A percentile compares a stretch with the other conserved stretches of the same genome.
These are phyloP conservation scores for Stylonectria norvegica DNA, from an alignment of 2,329 filamentous ascomycete genomes.

Conservation along the genomic window DNA sequence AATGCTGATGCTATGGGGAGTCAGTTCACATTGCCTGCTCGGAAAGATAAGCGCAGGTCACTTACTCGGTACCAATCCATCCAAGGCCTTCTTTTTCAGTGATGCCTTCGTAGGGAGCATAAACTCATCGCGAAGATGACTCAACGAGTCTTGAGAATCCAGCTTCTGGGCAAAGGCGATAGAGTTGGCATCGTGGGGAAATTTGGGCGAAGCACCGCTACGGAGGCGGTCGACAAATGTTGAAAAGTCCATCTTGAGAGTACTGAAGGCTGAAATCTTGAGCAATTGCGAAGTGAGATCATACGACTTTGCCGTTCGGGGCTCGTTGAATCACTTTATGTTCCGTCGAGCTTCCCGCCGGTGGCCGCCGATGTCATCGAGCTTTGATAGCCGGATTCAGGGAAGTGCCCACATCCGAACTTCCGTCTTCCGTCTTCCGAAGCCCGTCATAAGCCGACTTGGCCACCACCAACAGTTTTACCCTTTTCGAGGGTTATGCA, in stretches of 20 bases:
- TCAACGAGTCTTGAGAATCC: slow-evolving; percentile 60
- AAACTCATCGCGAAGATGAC: slow-evolving; percentile 65
- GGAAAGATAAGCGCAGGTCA: neutral
- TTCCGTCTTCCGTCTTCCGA: slow-evolving; percentile 26
- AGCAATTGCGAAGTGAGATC: slow-evolving; percentile 12
- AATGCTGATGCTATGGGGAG: slow-evolving; percentile 6
- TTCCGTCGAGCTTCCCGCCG: slow-evolving; percentile 8
- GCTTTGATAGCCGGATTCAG: slow-evolving; percentile 10
- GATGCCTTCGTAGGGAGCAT: slow-evolving; percentile 72
- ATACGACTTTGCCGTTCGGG: slow-evolving; percentile 20
- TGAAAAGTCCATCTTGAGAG: slow-evolving; percentile 37
- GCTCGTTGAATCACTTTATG: slow-evolving; percentile 29
- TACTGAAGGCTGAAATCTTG: neutral
- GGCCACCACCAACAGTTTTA: slow-evolving; percentile 14
- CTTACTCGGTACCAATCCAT: slow-evolving; percentile 41
- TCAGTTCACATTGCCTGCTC: neutral
- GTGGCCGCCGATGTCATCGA: neutral
- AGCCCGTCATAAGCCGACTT: slow-evolving; percentile 1
- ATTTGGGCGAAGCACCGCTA: slow-evolving; percentile 39
- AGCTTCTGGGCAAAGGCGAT: slow-evolving; percentile 49
- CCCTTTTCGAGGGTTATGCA: slow-evolving; percentile 12
- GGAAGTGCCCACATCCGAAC: slow-evolving; percentile 23
- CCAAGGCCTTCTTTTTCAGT: slow-evolving; percentile 60
- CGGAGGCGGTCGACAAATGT: slow-evolving; percentile 39
- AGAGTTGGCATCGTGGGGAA: slow-evolving; percentile 46